A percentile compares a stretch with the other conserved stretches of the same genome.
Evolutionary conservation across 768 basidiomycete species (phyloP).

Genomic region (Auriscalpium microsporum): DNA sequence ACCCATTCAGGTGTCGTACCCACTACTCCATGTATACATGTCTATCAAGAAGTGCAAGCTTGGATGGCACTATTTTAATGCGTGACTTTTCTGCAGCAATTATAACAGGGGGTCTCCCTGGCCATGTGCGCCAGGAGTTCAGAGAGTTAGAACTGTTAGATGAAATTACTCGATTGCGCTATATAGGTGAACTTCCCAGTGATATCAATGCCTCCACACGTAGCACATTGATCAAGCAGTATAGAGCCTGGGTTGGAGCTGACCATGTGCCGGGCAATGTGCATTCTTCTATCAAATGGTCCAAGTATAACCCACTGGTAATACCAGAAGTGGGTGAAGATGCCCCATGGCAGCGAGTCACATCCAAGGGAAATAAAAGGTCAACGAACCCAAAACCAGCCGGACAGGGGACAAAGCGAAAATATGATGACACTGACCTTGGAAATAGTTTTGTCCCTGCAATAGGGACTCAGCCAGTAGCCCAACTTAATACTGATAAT

Average conservation of each 20-base stretch:
- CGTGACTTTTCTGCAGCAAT: constrained; percentile 4
- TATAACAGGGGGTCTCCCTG: constrained; percentile 6
- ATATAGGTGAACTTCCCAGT: not conserved
- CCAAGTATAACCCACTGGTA: not conserved
- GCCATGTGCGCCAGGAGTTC: constrained; percentile 14
- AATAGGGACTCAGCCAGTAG: not conserved
- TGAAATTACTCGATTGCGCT: constrained; percentile 6
- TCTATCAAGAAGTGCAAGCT: constrained; percentile 14
- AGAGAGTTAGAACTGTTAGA: constrained; percentile 9
- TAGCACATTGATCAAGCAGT: not conserved
- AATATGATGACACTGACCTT: not conserved
- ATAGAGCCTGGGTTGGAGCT: not conserved
- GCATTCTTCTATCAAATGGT: constrained; percentile 1
- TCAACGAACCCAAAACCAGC: not conserved
- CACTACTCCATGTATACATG: constrained; percentile 17
- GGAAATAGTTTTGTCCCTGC: not conserved
- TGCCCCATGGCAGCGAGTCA: not conserved
- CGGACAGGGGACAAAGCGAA: not conserved
- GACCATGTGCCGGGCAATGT: not conserved
- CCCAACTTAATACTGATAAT: not conserved
- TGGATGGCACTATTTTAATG: constrained; percentile 12
- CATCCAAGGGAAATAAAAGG: not conserved
- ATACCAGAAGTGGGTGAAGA: not conserved
- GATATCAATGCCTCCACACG: not conserved
- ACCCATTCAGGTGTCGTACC: constrained; percentile 6